phyloP scores from a whole-genome alignment of 768 basidiomycete species.

The Russula earlei region DNA sequence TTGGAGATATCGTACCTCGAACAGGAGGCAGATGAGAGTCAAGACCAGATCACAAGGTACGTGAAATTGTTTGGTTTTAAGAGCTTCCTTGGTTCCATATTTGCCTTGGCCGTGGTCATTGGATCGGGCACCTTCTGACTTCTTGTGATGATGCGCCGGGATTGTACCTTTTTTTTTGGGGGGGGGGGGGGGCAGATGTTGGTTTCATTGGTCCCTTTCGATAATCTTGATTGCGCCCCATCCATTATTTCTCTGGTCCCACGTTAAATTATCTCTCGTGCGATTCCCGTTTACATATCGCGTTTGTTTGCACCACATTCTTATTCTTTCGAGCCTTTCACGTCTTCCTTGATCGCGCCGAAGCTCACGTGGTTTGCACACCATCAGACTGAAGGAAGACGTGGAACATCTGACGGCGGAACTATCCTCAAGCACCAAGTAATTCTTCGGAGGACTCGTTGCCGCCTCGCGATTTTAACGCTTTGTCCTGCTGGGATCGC shows the following conservation, averaged over 20 bases:
- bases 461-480: conserved; percentile 8
- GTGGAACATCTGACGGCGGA: conserved; percentile 40
- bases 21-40: conserved; percentile 66
- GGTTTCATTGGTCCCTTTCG: not conserved
- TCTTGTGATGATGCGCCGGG: conserved; percentile 7
- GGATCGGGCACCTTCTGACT: conserved; percentile 30
- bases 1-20: conserved; percentile 80
- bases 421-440: conserved; percentile 12
- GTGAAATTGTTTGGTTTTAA: conserved; percentile 52
- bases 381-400: conserved; percentile 58
- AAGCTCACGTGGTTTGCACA: conserved; percentile 13
- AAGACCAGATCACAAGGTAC: conserved; percentile 73
- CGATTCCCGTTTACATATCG: conserved; percentile 15
- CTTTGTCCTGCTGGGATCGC: not conserved
- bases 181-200: not conserved
- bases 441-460: conserved; percentile 1
- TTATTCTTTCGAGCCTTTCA: not conserved
- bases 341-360: not conserved
- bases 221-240: not conserved
- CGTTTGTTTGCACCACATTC: conserved; percentile 16
- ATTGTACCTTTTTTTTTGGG: conserved; percentile 8
- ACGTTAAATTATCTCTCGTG: not conserved
- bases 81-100: conserved; percentile 26
- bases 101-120: conserved; percentile 20
- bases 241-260: not conserved